Evolutionary conservation across 495 filamentous ascomycete genomes (phyloP), one percentile per base, ranked within the genome.

Genomic region (Neurospora sublineolata): DNA sequence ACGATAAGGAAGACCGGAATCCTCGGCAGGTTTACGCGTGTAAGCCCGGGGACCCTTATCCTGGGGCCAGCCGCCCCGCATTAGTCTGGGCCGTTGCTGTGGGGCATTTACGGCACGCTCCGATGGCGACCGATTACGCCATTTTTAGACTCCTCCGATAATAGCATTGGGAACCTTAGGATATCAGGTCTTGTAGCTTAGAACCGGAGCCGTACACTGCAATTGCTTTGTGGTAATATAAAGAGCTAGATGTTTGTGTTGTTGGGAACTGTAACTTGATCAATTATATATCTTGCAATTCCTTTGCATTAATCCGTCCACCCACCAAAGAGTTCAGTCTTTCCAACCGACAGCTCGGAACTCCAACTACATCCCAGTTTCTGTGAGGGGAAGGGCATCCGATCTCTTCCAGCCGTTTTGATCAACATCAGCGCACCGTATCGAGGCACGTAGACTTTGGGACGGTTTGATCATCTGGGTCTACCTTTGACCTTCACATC

Each of bases 111-210:
- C 30, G 68, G 39, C 70, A 70, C 73, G 69, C 40, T 37, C 77
- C 74, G 75, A 77, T 77, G 75, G 74, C 67, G 72, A 73, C 72
- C 72, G 73, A 79, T 79, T 78, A 75, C 76, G 76, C 77, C 75
- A 79, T 78, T 52, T 46, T 73, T 70, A 42, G 52, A 64, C 27
- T 14, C 11, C 52, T 60, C 27, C 52, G 52, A 64, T 33, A 64
- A 64, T 36, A 64, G 14, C 52, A 64, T 64, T 64, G 52, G 52
- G 52, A 64, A 33, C 52, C 23, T 64, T 36, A 9, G 52, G 52
- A 64, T 64, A 33, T 64, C 52, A 64, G 52, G 52, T 64, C 52
- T 33, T 64, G 14, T 64, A 64, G 52, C 27, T 64, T 33, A 64
- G 52, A 60, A 60, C 52, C 18, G 52, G 52, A 33, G 27, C 52